Percentiles rank a stretch among this genome's conserved stretches.
Conservation (phyloP, 2,329 filamentous ascomycete genomes). For the Paracoccidioides brasiliensis region DNA sequence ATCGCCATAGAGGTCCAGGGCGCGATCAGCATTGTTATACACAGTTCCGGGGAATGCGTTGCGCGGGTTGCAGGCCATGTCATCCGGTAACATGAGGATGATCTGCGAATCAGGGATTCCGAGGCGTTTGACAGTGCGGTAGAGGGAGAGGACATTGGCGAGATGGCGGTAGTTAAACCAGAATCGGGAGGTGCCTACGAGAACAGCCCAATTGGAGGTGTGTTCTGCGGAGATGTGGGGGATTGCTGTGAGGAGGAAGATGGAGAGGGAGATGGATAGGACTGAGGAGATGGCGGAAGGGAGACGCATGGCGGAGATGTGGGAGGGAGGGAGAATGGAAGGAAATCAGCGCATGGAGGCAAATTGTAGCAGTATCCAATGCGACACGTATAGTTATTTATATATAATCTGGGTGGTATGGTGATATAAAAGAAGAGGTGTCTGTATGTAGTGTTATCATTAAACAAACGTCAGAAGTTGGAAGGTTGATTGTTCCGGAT, state of each 20-base stretch:
- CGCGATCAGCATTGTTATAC: slow-evolving; percentile 94
- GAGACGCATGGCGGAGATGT: slow-evolving; percentile 16
- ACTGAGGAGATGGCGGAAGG: slow-evolving; percentile 15
- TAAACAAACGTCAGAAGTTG: too few species aligned
- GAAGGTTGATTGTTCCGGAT: too few species aligned
- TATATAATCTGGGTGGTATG: too few species aligned
- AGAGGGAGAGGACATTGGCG: slow-evolving; percentile 92
- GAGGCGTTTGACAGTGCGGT: slow-evolving; percentile 93
- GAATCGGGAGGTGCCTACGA: slow-evolving; percentile 96
- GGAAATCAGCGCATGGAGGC: neutral
- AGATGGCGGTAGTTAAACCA: slow-evolving; percentile 99
- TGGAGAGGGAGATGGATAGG: slow-evolving; percentile 14
- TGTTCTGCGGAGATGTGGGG: slow-evolving; percentile 38
- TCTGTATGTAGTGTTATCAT: too few species aligned
- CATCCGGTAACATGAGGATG: slow-evolving; percentile 98
- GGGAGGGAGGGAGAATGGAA: neutral
- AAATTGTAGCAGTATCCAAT: too few species aligned
- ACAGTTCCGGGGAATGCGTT: slow-evolving; percentile 97
- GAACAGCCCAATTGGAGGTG: slow-evolving; percentile 97
- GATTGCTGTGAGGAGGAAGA: slow-evolving; percentile 5
- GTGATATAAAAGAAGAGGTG: too few species aligned
- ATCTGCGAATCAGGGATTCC: slow-evolving; percentile 98
- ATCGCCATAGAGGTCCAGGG: slow-evolving; percentile 91
- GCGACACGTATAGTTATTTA: neutral
- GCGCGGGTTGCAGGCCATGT: slow-evolving; percentile 98